A percentile compares a stretch with the other conserved stretches of the same genome.
phyloP scores from a whole-genome alignment of 2,329 filamentous ascomycete species.

The Nothopassalora personata region DNA sequence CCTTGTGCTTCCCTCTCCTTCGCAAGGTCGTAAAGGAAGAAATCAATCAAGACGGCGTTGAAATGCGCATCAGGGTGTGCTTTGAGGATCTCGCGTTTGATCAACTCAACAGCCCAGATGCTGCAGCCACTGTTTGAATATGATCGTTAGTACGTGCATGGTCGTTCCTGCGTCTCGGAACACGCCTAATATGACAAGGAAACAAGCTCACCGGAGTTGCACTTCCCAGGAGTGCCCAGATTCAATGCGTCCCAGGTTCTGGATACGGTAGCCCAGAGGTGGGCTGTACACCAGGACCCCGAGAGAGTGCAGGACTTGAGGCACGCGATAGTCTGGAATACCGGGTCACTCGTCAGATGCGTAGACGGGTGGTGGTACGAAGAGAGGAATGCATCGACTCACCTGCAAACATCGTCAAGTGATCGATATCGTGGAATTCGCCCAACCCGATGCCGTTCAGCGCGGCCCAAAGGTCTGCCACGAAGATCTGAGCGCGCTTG shows the following conservation, averaged over 20 bases:
- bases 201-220: slow-evolving; percentile 57
- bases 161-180: neutral
- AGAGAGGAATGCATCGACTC: slow-evolving; percentile 10
- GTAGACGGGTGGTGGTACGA: too few species aligned
- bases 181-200: neutral
- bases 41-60: slow-evolving; percentile 93
- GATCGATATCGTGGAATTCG: slow-evolving; percentile 81
- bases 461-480: slow-evolving; percentile 94
- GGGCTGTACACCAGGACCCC: slow-evolving; percentile 83
- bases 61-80: slow-evolving; percentile 63
- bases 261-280: slow-evolving; percentile 65
- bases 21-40: slow-evolving; percentile 92
- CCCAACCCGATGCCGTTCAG: slow-evolving; percentile 79
- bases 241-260: slow-evolving; percentile 58
- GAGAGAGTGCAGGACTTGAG: slow-evolving; percentile 81
- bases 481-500: slow-evolving; percentile 92
- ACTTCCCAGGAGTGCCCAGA: slow-evolving; percentile 75
- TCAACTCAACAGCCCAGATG: slow-evolving; percentile 92
- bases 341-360: slow-evolving; percentile 1
- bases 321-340: slow-evolving; percentile 76
- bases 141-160: slow-evolving; percentile 7
- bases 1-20: slow-evolving; percentile 67
- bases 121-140: slow-evolving; percentile 59
- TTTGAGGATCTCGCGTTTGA: slow-evolving; percentile 71
- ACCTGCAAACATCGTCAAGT: slow-evolving; percentile 94